Evolutionary conservation across 2,329 filamentous ascomycete species (phyloP).

Genomic region (Penicillium sclerotiorum): DNA sequence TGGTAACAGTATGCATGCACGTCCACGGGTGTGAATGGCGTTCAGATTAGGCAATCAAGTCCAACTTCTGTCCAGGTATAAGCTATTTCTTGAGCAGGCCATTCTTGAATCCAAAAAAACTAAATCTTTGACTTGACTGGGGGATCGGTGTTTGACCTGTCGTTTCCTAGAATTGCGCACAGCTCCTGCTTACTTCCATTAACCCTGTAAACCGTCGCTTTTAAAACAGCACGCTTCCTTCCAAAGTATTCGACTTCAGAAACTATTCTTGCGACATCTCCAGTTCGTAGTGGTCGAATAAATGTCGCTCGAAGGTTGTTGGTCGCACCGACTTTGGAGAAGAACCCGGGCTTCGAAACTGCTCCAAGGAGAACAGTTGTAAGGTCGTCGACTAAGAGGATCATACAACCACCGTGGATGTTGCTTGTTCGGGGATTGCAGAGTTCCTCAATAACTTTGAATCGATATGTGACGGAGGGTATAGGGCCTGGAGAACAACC

Average conservation of each 20-base stretch:
- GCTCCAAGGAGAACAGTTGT: background rate
- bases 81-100: background rate
- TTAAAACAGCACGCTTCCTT: background rate
- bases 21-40: no score
- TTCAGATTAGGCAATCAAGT: no score
- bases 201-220: background rate
- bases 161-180: background rate
- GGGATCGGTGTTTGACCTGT: conserved; percentile 1
- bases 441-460: background rate
- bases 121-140: background rate
- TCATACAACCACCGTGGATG: background rate
- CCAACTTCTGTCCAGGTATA: no score
- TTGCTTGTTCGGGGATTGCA: background rate
- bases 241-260: background rate
- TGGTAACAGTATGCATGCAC: background rate
- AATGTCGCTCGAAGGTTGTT: background rate
- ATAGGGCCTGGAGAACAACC: background rate
- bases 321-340: background rate
- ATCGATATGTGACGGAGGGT: background rate
- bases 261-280: background rate
- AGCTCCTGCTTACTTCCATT: background rate
- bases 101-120: background rate
- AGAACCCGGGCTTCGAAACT: background rate
- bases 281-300: background rate
- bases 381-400: background rate